Percentiles rank a stretch among this genome's conserved stretches.
phyloP scores from a whole-genome alignment of 2,329 filamentous ascomycete genomes.

The Claviceps humidiphila region DNA sequence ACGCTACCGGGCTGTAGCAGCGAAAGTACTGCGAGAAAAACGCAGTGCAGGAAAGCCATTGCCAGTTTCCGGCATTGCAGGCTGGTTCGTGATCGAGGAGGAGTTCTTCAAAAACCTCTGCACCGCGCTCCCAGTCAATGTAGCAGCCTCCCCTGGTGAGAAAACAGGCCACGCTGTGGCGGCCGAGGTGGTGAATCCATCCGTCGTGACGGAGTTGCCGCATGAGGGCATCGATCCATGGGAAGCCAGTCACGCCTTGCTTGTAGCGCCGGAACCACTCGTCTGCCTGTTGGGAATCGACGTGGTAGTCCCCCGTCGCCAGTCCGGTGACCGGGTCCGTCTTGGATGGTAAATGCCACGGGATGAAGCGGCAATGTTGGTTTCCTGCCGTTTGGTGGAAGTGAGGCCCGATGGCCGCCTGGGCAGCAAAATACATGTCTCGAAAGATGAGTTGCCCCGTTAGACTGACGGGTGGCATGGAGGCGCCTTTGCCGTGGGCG shows the following conservation, averaged over 20 bases:
- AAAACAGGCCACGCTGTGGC: slow-evolving; percentile 69
- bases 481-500: slow-evolving; percentile 41
- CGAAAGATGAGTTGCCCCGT: slow-evolving; percentile 63
- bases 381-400: slow-evolving; percentile 57
- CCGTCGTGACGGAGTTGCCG: slow-evolving; percentile 57
- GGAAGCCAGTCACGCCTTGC: slow-evolving; percentile 57
- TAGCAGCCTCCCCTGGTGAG: slow-evolving; percentile 70
- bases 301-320: slow-evolving; percentile 46
- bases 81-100: slow-evolving; percentile 63
- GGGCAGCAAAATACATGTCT: slow-evolving; percentile 74
- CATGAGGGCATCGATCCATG: slow-evolving; percentile 73
- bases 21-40: slow-evolving; percentile 63
- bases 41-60: slow-evolving; percentile 63
- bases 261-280: slow-evolving; percentile 57
- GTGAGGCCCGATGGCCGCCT: slow-evolving; percentile 49
- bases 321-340: slow-evolving; percentile 29
- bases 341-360: slow-evolving; percentile 62
- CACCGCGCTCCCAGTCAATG: slow-evolving; percentile 65
- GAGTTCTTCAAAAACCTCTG: slow-evolving; percentile 65
- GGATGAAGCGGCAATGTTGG: slow-evolving; percentile 56
- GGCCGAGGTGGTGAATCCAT: slow-evolving; percentile 69
- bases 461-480: slow-evolving; percentile 52
- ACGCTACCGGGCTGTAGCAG: slow-evolving; percentile 57
- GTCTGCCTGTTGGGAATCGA: slow-evolving; percentile 51
- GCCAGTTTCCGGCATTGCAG: slow-evolving; percentile 66